Evolutionary conservation across 352 stramenopile genomes (phyloP).

Genomic region (Globisporangium apiculatum): DNA sequence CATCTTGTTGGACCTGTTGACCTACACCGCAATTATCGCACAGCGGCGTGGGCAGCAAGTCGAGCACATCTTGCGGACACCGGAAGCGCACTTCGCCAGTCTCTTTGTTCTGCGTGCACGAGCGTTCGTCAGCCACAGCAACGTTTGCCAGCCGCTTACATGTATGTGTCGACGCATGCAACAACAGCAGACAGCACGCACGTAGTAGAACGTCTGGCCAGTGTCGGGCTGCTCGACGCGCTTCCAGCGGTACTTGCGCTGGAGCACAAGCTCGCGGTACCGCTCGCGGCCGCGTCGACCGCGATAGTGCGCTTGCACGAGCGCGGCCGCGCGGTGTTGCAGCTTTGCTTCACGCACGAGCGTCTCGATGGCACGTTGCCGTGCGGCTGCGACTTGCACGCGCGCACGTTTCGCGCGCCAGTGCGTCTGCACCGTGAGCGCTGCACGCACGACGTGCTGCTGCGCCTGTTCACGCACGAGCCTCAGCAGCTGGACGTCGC

Average conservation of each 20-base stretch:
- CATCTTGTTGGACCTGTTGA: neutral
- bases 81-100: constrained; percentile 90
- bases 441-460: constrained; percentile 23
- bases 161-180: no score
- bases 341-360: constrained; percentile 45
- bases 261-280: constrained; percentile 39
- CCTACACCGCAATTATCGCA: constrained; percentile 87
- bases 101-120: constrained; percentile 73
- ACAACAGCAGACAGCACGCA: constrained; percentile 13
- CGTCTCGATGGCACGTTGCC: constrained; percentile 30
- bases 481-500: constrained; percentile 28
- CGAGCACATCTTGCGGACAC: constrained; percentile 87
- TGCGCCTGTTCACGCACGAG: constrained; percentile 32
- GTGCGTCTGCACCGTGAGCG: constrained; percentile 36
- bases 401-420: constrained; percentile 37
- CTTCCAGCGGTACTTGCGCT: constrained; percentile 89
- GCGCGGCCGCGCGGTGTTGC: constrained; percentile 55
- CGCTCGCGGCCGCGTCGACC: constrained; percentile 58
- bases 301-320: constrained; percentile 69
- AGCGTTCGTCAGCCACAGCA: neutral
- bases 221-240: constrained; percentile 77
- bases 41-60: constrained; percentile 79
- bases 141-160: no score
- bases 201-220: constrained; percentile 87
- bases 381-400: constrained; percentile 17